These are phyloP conservation scores for Pinus taeda DNA, from an alignment of 75 land plant species.

Conservation along the genomic window DNA sequence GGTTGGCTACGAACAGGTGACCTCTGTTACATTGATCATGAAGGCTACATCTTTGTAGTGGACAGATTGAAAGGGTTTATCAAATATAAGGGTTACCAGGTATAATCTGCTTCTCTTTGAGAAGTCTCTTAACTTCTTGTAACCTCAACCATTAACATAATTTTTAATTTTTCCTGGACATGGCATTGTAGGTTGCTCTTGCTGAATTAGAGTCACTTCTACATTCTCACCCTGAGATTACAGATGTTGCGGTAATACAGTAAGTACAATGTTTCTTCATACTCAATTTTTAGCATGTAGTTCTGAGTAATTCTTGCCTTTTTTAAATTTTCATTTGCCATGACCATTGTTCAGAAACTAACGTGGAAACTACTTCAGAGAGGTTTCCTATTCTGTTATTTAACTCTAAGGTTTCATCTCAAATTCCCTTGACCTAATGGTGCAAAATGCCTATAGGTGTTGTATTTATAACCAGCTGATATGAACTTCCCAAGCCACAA, in stretches of 20 bases:
- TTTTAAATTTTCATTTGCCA: not conserved
- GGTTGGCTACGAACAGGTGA: conserved; percentile 91
- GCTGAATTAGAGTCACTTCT: conserved; percentile 74
- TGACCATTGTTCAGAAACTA: not conserved
- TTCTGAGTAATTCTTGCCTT: not conserved
- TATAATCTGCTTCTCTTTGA: not conserved
- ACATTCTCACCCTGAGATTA: conserved; percentile 52
- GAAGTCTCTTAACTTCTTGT: too few relatives aligned
- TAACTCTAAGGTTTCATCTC: too few relatives aligned
- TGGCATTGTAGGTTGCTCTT: conserved; percentile 50
- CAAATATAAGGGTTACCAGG: conserved; percentile 92
- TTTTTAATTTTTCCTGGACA: not conserved
- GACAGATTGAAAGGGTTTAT: conserved; percentile 89
- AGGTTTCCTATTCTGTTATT: too few relatives aligned
- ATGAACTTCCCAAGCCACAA: too few relatives aligned
- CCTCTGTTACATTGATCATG: conserved; percentile 77
- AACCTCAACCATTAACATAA: too few relatives aligned
- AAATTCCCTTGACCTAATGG: too few relatives aligned
- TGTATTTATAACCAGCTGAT: too few relatives aligned
- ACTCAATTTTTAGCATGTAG: not conserved
- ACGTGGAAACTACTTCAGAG: too few relatives aligned
- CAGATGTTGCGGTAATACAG: conserved; percentile 81
- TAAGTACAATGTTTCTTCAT: conserved; percentile 20
- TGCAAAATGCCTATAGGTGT: too few relatives aligned
- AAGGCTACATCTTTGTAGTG: conserved; percentile 76